Base-by-base conservation (phyloP, 2,329 filamentous ascomycete species). In the Pestalotiopsis fici region DNA sequence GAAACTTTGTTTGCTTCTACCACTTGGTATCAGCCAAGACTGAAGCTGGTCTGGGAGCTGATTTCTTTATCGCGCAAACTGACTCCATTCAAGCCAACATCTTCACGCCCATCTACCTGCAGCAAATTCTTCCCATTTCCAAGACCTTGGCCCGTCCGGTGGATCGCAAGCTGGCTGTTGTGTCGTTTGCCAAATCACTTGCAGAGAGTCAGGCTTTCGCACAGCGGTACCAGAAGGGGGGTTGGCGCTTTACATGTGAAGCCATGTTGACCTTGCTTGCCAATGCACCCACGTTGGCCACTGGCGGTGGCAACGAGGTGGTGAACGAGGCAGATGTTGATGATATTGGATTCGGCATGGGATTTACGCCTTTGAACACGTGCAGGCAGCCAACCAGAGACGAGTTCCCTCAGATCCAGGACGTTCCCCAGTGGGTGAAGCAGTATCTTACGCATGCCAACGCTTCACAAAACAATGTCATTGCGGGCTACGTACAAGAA, bases 1-100 rank as follows among this genome's bases (percentile, higher is more conserved):
- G 93, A 65, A 91, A 94, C 65, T 98, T 99, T 78, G 92, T 95
- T 65, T 91, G 94, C 39, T 97, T 99, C 84, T 99, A 97, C 79
- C 95, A 99, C 79, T 90, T 98, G 70, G 88, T 98, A 65, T 93
- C 93, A 35, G 93, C 94, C 21, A 87, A 89, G 54, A 78, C 92
- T 39, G 91, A 96, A 70, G 88, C 89, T 71, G 94, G 94, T n/a
- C 89, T 96, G 67, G 96, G 95, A 60, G 88, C 94, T 7, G 96
- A 99, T 80, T 97, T 94, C 82, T 96, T 98, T 82, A 93, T 98
- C 80, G 87, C 87, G 71, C 88, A 94, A 70, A 90, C 93, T n/a
- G 93, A 98, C 76, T 85, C 89, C 69, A 86, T 98, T 35, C 95
- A 98, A 79, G 83, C 88, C 28, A 89, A 89, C 63, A 87, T 96